These are phyloP conservation scores for Iberis pinnata DNA, from an alignment of 345 rosid genomes.

Conservation along the genomic window DNA sequence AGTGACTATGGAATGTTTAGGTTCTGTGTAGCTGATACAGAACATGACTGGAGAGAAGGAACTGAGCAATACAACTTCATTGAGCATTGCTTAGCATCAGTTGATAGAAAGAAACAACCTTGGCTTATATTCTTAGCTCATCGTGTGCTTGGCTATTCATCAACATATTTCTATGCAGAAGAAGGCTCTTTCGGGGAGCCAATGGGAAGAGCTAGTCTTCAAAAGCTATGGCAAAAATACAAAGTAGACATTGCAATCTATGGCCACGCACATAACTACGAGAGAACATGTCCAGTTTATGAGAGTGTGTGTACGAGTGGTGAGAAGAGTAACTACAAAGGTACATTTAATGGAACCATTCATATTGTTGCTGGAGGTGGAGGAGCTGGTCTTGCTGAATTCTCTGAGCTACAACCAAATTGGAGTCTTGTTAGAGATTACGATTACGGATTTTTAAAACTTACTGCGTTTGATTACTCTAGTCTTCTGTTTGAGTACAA, in stretches of 20 bases:
- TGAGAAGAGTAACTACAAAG: slow-evolving; percentile 45
- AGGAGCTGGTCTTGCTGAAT: slow-evolving; percentile 51
- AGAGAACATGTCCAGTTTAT: slow-evolving; percentile 66
- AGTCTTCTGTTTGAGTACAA: slow-evolving; percentile 54
- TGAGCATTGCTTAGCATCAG: slow-evolving; percentile 60
- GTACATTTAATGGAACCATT: slow-evolving; percentile 53
- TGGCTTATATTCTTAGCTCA: slow-evolving; percentile 71
- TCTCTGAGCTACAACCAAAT: slow-evolving; percentile 35
- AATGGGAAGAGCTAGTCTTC: slow-evolving; percentile 59
- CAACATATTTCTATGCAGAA: slow-evolving; percentile 38
- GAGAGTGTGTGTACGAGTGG: slow-evolving; percentile 50
- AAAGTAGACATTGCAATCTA: slow-evolving; percentile 67
- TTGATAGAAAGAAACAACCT: slow-evolving; percentile 61
- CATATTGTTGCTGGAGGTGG: slow-evolving; percentile 73
- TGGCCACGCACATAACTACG: slow-evolving; percentile 71
- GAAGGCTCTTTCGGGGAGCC: slow-evolving; percentile 62
- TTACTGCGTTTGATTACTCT: slow-evolving; percentile 51
- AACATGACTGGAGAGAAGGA: slow-evolving; percentile 76
- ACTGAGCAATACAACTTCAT: slow-evolving; percentile 65
- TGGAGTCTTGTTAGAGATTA: slow-evolving; percentile 56
- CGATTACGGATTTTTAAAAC: slow-evolving; percentile 48
- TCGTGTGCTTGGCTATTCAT: slow-evolving; percentile 63
- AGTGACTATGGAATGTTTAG: slow-evolving; percentile 75
- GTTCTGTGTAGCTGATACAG: slow-evolving; percentile 67
- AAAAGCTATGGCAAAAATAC: slow-evolving; percentile 72